Evolutionary conservation across 176 grass and related monocot genomes (phyloP), one percentile per base, ranked within the genome.

Genomic region (Cenchrus fungigraminus): DNA sequence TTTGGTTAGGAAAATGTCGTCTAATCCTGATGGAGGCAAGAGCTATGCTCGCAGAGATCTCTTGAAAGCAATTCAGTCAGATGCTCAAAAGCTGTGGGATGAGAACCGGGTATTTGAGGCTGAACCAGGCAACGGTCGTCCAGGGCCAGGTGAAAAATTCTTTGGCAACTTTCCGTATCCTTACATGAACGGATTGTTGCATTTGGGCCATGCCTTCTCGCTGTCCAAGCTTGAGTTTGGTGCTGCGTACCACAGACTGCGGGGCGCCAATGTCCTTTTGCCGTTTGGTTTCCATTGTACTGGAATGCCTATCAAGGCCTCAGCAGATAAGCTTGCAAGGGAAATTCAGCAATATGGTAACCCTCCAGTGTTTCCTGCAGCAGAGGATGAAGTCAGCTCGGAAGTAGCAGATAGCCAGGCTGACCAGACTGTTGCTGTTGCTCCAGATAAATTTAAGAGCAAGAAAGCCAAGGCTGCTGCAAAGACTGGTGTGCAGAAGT

Each of bases 301-400:
- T 20, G 88, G 91, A 70, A 95, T 95, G 94, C 94, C 94, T 16
- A 96, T 96, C 53, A 93, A 96, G 81, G 94, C 91, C 52, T 93
- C 91, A 0, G 91, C 94, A 0, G 94, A 96, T 77, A 95, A 95
- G 64, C 91, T 95, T 67, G 55, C 54, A 11, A 68, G 91, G 70
- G 94, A 96, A 63, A 89, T 87, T 12, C 43, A 88, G 42, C 78
- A 89, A 57, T 93, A 83, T 68, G 94, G 94, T 69, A 86, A 89
- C 83, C 91, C 88, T 44, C 91, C 94, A 58, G 79, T 87, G 25
- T 96, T 96, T 86, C 91, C 88, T 87, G 84, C 54, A 31, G 43
- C 22, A 74, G 84, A 96, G 59, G 90, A 89, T 68, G 86, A 92
- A 52, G 58, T 80, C 61, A 87, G 57, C 25, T 32, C 31, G 31